Percentiles rank a stretch among this genome's conserved stretches.
Conservation (phyloP, 2,329 filamentous ascomycete genomes). For the Diaporthe citri region DNA sequence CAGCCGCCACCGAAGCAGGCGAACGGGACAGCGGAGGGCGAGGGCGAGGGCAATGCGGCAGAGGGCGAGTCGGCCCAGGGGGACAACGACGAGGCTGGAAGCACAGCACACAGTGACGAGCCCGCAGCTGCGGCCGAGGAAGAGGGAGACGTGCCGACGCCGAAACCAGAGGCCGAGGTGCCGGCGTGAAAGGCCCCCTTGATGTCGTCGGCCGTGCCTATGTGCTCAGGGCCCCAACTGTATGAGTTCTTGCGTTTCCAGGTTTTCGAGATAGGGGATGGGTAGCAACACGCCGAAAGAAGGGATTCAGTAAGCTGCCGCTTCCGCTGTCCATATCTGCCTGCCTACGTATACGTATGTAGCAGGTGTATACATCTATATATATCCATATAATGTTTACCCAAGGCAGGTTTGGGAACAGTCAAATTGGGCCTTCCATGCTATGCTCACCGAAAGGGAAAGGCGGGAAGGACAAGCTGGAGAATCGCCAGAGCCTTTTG, state of each 20-base stretch:
- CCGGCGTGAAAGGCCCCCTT: conserved; percentile 9
- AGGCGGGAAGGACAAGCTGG: not conserved
- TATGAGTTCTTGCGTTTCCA: conserved; percentile 33
- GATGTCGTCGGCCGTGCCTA: not conserved
- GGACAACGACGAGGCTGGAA: conserved; percentile 24
- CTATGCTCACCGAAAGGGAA: not conserved
- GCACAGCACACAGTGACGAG: conserved; percentile 9
- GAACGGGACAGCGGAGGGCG: conserved; percentile 69
- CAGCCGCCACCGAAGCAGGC: conserved; percentile 37
- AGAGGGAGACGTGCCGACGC: conserved; percentile 34
- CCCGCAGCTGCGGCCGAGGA: conserved; percentile 17
- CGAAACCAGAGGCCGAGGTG: conserved; percentile 24
- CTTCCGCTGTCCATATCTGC: conserved; percentile 27
- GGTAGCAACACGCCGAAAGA: not conserved
- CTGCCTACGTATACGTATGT: conserved; percentile 37
- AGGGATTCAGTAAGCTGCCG: not conserved
- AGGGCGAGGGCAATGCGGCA: conserved; percentile 41
- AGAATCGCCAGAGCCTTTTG: not conserved
- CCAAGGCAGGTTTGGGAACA: conserved; percentile 25
- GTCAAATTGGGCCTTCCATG: not conserved
- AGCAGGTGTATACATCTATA: conserved; percentile 36
- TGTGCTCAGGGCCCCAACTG: conserved; percentile 1
- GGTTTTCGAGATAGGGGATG: conserved; percentile 2
- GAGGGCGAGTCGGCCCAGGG: conserved; percentile 19
- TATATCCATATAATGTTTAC: conserved; percentile 35